These are phyloP conservation scores for Calonectria naviculata DNA, from an alignment of 2,329 filamentous ascomycete species.

Conservation along the genomic window DNA sequence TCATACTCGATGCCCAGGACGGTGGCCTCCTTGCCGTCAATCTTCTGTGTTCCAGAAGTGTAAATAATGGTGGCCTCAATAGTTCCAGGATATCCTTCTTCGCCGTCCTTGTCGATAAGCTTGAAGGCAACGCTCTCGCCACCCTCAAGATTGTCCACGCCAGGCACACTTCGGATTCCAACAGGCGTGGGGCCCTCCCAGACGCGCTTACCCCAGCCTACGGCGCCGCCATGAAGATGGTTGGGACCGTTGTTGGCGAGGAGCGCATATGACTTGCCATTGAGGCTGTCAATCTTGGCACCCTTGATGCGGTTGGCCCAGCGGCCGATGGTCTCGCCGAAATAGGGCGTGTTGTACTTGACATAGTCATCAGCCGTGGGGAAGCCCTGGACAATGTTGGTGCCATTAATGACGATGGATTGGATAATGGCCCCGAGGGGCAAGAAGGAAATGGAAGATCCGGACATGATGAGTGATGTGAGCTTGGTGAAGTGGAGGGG, in stretches of 20 bases:
- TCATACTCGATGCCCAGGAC: slow-evolving; percentile 91
- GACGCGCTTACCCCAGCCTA: slow-evolving; percentile 84
- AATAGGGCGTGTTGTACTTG: slow-evolving; percentile 81
- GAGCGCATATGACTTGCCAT: slow-evolving; percentile 76
- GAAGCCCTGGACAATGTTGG: slow-evolving; percentile 92
- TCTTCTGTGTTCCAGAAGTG: slow-evolving; percentile 75
- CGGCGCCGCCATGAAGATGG: slow-evolving; percentile 76
- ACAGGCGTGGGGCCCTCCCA: slow-evolving; percentile 79
- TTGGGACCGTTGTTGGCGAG: slow-evolving; percentile 83
- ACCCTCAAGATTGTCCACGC: slow-evolving; percentile 64
- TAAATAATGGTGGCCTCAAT: slow-evolving; percentile 85
- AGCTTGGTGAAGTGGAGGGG: slow-evolving; percentile 16
- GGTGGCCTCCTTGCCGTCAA: slow-evolving; percentile 71
- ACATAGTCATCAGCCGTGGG: slow-evolving; percentile 80
- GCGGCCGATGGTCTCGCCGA: slow-evolving; percentile 93
- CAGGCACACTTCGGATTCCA: slow-evolving; percentile 60
- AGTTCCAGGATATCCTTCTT: slow-evolving; percentile 90
- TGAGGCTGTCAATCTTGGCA: slow-evolving; percentile 78
- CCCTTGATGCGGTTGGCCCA: slow-evolving; percentile 83
- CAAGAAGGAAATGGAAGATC: slow-evolving; percentile 72
- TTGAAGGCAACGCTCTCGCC: slow-evolving; percentile 76
- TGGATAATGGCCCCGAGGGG: slow-evolving; percentile 85
- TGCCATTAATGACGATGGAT: slow-evolving; percentile 78
- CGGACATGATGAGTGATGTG: slow-evolving; percentile 48
- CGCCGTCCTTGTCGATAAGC: slow-evolving; percentile 79